Conservation (phyloP, 352 stramenopile species). For the Phytophthora sansomeana region DNA sequence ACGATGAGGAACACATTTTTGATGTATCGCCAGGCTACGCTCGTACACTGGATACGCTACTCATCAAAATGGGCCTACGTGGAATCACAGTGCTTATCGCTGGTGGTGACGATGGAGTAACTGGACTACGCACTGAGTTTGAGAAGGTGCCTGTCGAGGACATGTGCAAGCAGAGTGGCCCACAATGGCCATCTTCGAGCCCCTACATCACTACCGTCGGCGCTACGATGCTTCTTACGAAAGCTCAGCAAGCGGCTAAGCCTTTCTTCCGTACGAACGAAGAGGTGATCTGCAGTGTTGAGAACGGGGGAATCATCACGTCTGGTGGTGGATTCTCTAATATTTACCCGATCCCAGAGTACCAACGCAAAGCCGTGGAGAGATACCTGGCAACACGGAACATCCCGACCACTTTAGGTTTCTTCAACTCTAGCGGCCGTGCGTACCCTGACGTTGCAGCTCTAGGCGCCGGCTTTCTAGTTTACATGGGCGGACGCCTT, state of each 20-base stretch:
- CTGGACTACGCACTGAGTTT: slow-evolving; percentile 73
- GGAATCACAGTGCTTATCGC: slow-evolving; percentile 90
- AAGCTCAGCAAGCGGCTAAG: slow-evolving; percentile 30
- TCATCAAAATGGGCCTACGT: slow-evolving; percentile 90
- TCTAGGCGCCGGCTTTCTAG: slow-evolving; percentile 72
- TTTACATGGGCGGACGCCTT: slow-evolving; percentile 61
- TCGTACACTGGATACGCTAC: slow-evolving; percentile 79
- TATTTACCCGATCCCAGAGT: slow-evolving; percentile 75
- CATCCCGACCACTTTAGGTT: slow-evolving; percentile 52
- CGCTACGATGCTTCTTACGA: slow-evolving; percentile 78
- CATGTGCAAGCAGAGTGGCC: slow-evolving; percentile 68
- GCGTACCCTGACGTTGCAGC: slow-evolving; percentile 92
- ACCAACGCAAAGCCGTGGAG: slow-evolving; percentile 71
- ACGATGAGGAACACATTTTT: slow-evolving; percentile 92
- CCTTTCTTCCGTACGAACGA: slow-evolving; percentile 74
- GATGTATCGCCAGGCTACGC: slow-evolving; percentile 78
- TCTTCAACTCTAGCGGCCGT: slow-evolving; percentile 87
- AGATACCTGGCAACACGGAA: slow-evolving; percentile 68
- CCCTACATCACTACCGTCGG: slow-evolving; percentile 93
- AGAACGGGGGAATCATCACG: slow-evolving; percentile 81
- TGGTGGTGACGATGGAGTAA: slow-evolving; percentile 89
- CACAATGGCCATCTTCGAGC: slow-evolving; percentile 82
- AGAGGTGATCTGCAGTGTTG: slow-evolving; percentile 81
- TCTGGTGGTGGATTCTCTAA: slow-evolving; percentile 91
- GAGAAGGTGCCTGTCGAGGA: slow-evolving; percentile 57